Evolutionary conservation across 345 rosid species (phyloP), one percentile per base, ranked within the genome.

Genomic region (Syzygium aromaticum): DNA sequence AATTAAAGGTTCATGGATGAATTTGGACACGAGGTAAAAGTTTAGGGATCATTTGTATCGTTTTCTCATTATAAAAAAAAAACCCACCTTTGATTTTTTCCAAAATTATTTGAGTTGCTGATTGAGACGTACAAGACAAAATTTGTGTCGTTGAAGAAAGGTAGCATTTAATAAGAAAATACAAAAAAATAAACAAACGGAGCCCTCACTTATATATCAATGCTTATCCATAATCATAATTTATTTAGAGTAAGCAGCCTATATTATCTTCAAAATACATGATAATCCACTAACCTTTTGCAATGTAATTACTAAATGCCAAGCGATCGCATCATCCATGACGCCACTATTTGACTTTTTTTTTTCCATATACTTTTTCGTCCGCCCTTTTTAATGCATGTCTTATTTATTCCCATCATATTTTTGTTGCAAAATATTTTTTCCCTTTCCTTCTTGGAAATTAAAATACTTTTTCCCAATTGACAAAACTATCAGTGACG

Each of bases 31-130:
- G 11, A 51, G 12, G 3, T 51, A 10, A 63, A 33, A 64, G 40
- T 3, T 28, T 5, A 30, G 5, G 4, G 6, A 64, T 0, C 5
- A 3, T 16, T 28, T 28, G 11, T 0, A 2, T 15, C 40, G 7
- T 64, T 64, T 64, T 16, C 3, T 14, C 21, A 3, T 63, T 28
- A 63, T 14, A 63, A 63, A 3, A 15, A 28, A 30, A 16, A 64
- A n/a, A 5, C 67, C 67, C 5, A 28, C 30, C 40, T 64, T 30
- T 10, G 4, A 7, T 8, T 64, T 64, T 30, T 5, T 17, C 22
- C 19, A 16, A 16, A 64, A 30, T 30, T 16, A 16, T 64, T 28
- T 64, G 43, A 3, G 40, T 64, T 14, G 73, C 38, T 5, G 19
- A 28, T 64, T 64, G 77, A 64, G 12, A 30, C 17, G 40, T 4